Percentiles rank a stretch among this genome's conserved stretches.
Conservation (phyloP, 345 rosid genomes). For the Dipteronia sinensis region DNA sequence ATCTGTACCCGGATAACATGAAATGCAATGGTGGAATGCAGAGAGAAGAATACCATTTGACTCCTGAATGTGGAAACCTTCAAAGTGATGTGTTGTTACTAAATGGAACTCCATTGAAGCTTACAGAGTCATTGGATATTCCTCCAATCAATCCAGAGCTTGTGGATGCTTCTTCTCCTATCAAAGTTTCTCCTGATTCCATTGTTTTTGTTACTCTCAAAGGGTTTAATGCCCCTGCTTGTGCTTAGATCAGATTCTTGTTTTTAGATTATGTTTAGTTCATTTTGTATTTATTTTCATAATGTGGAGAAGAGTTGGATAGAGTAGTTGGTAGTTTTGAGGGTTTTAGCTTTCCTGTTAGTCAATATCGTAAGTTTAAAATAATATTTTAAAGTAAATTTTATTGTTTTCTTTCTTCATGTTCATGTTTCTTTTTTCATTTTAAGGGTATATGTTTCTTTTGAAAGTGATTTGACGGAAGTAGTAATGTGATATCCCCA, state of each 20-base stretch:
- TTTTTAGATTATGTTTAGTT: background rate
- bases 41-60: conserved; percentile 69
- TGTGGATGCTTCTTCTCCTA: conserved; percentile 34
- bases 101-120: conserved; percentile 52
- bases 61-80: conserved; percentile 54
- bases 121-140: conserved; percentile 40
- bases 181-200: conserved; percentile 43
- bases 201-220: conserved; percentile 39
- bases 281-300: no score
- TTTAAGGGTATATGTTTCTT: no score
- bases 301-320: background rate
- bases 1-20: conserved; percentile 18
- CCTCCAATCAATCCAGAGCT: conserved; percentile 49
- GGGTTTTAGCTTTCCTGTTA: no score
- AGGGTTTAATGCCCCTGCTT: conserved; percentile 57
- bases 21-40: background rate
- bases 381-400: background rate
- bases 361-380: background rate
- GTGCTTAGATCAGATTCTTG: conserved; percentile 32
- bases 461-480: no score
- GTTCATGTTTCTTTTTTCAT: no score
- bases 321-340: background rate
- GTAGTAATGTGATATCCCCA: no score
- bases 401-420: background rate
- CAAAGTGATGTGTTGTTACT: conserved; percentile 55